Evolutionary conservation across 2,329 filamentous ascomycete species (phyloP).

Genomic region (Camillea tinctor): DNA sequence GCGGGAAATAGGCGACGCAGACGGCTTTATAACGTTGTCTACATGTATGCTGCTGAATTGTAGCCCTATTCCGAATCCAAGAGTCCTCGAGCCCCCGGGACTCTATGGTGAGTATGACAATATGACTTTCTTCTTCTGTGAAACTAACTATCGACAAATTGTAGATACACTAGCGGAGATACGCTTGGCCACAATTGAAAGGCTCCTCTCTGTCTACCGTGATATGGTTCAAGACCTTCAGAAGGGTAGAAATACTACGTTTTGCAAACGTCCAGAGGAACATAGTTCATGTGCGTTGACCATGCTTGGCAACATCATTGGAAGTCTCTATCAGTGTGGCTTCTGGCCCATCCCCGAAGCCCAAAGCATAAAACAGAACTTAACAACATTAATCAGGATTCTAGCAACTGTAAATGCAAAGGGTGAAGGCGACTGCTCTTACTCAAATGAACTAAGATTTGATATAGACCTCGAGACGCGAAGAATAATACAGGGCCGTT

Average conservation of each 20-base stretch:
- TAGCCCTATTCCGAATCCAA: slow-evolving; percentile 2
- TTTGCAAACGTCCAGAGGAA: not conserved
- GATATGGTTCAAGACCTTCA: slow-evolving; percentile 12
- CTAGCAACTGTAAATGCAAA: slow-evolving; percentile 8
- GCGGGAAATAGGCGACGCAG: slow-evolving; percentile 18
- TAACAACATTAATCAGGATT: slow-evolving; percentile 9
- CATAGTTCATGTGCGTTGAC: slow-evolving; percentile 5
- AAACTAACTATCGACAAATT: slow-evolving; percentile 5
- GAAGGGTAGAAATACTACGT: slow-evolving; percentile 2
- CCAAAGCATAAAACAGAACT: slow-evolving; percentile 5
- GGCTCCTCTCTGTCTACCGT: slow-evolving; percentile 11
- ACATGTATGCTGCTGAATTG: slow-evolving; percentile 11
- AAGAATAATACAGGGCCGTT: slow-evolving; percentile 5
- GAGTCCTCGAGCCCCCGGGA: slow-evolving; percentile 15
- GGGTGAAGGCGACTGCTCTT: slow-evolving; percentile 1
- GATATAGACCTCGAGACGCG: slow-evolving; percentile 6
- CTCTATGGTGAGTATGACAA: slow-evolving; percentile 19
- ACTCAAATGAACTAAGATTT: not conserved
- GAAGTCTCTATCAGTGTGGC: slow-evolving; percentile 10
- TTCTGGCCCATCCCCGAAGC: slow-evolving; percentile 20
- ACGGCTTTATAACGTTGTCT: slow-evolving; percentile 13
- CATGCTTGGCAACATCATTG: slow-evolving; percentile 17
- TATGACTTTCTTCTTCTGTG: not conserved
- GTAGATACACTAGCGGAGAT: slow-evolving; percentile 13
- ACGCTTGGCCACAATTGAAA: slow-evolving; percentile 12